Evolutionary conservation across 441 rosid genomes (phyloP).

Genomic region (Jatropha multifida): DNA sequence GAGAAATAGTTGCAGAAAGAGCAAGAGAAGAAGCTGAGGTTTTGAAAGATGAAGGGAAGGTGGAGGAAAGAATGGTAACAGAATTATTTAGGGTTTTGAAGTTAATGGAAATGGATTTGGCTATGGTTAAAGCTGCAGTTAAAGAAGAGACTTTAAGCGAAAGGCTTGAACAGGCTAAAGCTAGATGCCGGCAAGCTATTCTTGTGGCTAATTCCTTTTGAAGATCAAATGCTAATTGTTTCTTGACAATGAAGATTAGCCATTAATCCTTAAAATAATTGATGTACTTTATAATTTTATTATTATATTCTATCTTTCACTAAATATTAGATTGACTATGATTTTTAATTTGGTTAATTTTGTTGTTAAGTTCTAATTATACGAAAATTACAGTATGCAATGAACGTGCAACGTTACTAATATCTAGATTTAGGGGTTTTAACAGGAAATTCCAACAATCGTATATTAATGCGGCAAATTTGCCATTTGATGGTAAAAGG

Average conservation of each 20-base stretch:
- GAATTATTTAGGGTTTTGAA: conserved; percentile 81
- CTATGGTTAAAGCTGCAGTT: conserved; percentile 89
- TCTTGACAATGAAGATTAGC: neutral
- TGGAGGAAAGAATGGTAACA: conserved; percentile 83
- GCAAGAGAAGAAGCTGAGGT: conserved; percentile 87
- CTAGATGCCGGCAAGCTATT: conserved; percentile 91
- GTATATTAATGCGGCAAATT: too few relatives aligned
- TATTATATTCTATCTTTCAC: too few relatives aligned
- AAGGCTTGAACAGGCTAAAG: conserved; percentile 80
- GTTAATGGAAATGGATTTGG: conserved; percentile 97
- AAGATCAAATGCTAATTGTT: conserved; percentile 4
- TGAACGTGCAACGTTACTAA: too few relatives aligned
- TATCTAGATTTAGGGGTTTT: too few relatives aligned
- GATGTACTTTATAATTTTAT: neutral
- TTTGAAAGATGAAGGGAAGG: conserved; percentile 75
- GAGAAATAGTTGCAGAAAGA: conserved; percentile 86
- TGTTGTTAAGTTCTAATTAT: too few relatives aligned
- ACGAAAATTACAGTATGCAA: too few relatives aligned
- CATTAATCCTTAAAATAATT: neutral
- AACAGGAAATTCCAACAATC: too few relatives aligned
- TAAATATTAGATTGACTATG: too few relatives aligned
- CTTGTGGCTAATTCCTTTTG: conserved; percentile 84
- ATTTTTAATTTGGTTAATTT: neutral
- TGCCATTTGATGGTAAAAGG: too few relatives aligned
- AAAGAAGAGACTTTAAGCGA: conserved; percentile 70